These are phyloP conservation scores for Sporobolomyces phaffii DNA, from an alignment of 768 basidiomycete genomes.

Conservation along the genomic window DNA sequence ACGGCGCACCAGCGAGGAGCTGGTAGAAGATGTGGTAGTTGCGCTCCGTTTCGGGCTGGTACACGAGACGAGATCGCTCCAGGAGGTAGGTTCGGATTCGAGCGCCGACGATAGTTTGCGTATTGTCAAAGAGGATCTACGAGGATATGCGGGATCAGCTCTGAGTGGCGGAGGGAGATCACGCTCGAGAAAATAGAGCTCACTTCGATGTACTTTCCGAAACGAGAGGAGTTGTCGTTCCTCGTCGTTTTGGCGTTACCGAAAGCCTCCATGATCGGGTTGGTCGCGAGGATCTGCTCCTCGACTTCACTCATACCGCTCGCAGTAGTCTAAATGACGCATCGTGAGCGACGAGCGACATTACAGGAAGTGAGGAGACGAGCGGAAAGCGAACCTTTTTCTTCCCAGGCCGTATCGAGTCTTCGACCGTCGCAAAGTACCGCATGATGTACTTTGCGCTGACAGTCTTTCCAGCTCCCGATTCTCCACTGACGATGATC, in stretches of 20 bases:
- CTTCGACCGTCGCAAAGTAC: constrained; percentile 95
- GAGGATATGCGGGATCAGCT: background rate
- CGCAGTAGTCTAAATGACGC: constrained; percentile 38
- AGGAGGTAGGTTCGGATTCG: constrained; percentile 97
- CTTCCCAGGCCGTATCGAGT: constrained; percentile 55
- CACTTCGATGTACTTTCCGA: constrained; percentile 99
- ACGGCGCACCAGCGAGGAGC: constrained; percentile 89
- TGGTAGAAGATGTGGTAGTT: constrained; percentile 99
- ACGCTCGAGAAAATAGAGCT: constrained; percentile 36
- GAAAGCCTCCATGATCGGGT: constrained; percentile 96
- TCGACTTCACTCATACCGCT: constrained; percentile 76
- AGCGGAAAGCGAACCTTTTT: constrained; percentile 39
- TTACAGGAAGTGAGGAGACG: too few relatives aligned
- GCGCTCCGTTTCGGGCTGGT: constrained; percentile 91
- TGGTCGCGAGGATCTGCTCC: constrained; percentile 95
- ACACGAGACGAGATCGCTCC: constrained; percentile 94
- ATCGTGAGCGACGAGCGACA: background rate
- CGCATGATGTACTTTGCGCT: constrained; percentile 99
- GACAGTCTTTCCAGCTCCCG: constrained; percentile 99
- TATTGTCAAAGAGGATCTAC: constrained; percentile 92
- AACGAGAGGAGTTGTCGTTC: constrained; percentile 97
- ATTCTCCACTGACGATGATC: constrained; percentile 97
- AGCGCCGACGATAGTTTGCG: constrained; percentile 94
- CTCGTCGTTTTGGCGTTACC: constrained; percentile 99
- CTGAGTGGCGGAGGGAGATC: too few relatives aligned